Evolutionary conservation across 345 rosid species (phyloP).

Genomic region (Euphorbia peplus): DNA sequence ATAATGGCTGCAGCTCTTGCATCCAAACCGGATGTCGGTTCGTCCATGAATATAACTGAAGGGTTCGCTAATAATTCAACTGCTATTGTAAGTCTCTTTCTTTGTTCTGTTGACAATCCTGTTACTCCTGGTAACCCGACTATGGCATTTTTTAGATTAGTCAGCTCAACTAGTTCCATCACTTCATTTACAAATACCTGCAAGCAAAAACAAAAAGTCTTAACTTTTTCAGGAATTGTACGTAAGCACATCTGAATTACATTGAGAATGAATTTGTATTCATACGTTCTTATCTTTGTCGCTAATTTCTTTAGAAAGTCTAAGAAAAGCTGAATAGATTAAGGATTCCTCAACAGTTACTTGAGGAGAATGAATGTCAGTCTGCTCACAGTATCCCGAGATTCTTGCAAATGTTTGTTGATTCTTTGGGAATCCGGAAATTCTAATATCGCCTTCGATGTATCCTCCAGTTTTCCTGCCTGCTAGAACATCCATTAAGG

Average conservation of each 20-base stretch:
- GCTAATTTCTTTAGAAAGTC: conserved; percentile 29
- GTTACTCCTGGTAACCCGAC: conserved; percentile 23
- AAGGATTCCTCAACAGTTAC: conserved; percentile 11
- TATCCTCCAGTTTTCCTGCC: conserved; percentile 16
- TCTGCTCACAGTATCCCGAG: conserved; percentile 15
- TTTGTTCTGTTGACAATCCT: conserved; percentile 17
- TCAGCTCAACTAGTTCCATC: conserved; percentile 30
- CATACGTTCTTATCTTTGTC: conserved; percentile 23
- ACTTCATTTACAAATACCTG: conserved; percentile 33
- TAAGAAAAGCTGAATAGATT: conserved; percentile 13
- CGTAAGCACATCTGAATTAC: not conserved
- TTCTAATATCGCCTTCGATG: conserved; percentile 13
- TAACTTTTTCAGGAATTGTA: not conserved
- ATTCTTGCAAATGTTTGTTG: conserved; percentile 20
- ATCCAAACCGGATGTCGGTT: conserved; percentile 11
- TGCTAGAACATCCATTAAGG: conserved; percentile 16
- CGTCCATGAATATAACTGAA: conserved; percentile 13
- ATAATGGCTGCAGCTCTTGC: conserved; percentile 20
- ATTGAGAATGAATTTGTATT: not conserved
- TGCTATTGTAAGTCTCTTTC: conserved; percentile 20
- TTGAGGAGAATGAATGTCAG: conserved; percentile 15
- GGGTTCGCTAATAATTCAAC: conserved; percentile 13
- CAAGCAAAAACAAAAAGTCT: not conserved
- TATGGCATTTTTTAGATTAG: conserved; percentile 26
- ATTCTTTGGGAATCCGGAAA: conserved; percentile 14